phyloP scores from a whole-genome alignment of 2,329 filamentous ascomycete genomes.

The Cladosporium sp. region DNA sequence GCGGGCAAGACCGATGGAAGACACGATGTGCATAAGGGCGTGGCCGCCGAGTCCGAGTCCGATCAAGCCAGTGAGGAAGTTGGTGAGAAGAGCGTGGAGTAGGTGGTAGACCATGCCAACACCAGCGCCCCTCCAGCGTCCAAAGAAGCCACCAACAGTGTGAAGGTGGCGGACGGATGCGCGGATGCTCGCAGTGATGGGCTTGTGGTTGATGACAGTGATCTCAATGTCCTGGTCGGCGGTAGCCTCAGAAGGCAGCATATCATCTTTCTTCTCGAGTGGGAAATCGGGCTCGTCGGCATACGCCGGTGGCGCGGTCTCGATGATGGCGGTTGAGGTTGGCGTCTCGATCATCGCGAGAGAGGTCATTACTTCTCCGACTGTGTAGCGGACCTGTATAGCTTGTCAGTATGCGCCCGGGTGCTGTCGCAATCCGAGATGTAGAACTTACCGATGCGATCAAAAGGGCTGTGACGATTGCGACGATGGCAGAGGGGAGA shows the following conservation, averaged over 20 bases:
- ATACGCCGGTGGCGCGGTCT: conserved; percentile 47
- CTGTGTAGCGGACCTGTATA: conserved; percentile 54
- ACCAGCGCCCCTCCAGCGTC: conserved; percentile 40
- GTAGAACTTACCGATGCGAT: conserved; percentile 42
- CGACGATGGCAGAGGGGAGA: conserved; percentile 39
- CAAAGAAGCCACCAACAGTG: conserved; percentile 39
- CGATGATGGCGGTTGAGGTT: conserved; percentile 52
- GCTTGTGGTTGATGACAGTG: conserved; percentile 53
- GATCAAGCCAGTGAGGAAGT: conserved; percentile 40
- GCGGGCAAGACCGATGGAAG: conserved; percentile 65
- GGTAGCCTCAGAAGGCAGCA: conserved; percentile 33
- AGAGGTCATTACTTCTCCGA: conserved; percentile 61
- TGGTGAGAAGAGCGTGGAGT: conserved; percentile 31
- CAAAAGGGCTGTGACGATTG: conserved; percentile 45
- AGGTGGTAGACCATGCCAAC: conserved; percentile 40
- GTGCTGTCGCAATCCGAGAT: background rate
- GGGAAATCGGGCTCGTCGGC: conserved; percentile 53
- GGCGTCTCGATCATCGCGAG: conserved; percentile 67
- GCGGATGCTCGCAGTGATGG: conserved; percentile 63
- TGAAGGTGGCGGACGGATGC: conserved; percentile 63
- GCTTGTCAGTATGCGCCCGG: conserved; percentile 18
- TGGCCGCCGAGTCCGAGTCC: conserved; percentile 48
- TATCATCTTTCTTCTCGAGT: conserved; percentile 42
- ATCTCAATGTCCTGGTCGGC: conserved; percentile 42
- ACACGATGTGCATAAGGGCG: conserved; percentile 57